Evolutionary conservation across 75 land plant species (phyloP), one percentile per base, ranked within the genome.

Genomic region (Larix kaempferi): DNA sequence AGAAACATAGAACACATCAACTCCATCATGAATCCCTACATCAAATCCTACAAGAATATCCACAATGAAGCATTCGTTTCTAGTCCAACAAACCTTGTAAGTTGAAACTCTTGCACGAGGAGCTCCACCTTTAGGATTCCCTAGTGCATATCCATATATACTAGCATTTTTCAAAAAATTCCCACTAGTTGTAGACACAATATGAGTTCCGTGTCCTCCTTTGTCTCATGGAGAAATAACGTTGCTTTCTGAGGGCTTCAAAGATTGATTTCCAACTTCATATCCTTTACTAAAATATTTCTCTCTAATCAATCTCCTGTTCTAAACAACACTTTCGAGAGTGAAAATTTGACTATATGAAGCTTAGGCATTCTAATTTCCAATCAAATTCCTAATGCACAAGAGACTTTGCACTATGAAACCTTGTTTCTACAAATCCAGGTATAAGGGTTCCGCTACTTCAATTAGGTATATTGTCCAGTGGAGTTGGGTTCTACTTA

Each of bases 61-160:
- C 17, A 86, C 80, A 21, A 78, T 82, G 16, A 19, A 41, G 80
- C 96, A 93, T 29, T 19, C 35, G 52, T 57, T 74, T 6, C 75
- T 84, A 14, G 73, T 8, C 91, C 91, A 92, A 80, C 94, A 92
- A 4, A 88, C 91, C 61, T 89, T 92, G 83, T 89, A 91, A n/a
- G 86, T 74, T 6, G 89, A 89, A 25, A 87, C 76, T 3, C 91
- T 82, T n/a, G 94, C 86, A 60, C n/a, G 27, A 1, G 91, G n/a
- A 14, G 91, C 82, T 1, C 90, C 90, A 22, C 94, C 94, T 52
- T 75, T 86, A 44, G 91, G 88, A 21, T 82, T 86, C 29, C 94
- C 94, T 27, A 81, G 74, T 75, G 83, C 94, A 52, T 37, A 81
- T 26, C 88, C 89, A 64, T 82, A 83, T 41, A 84, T 19, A 56